A percentile compares a stretch with the other conserved stretches of the same genome.
Evolutionary conservation across 192 early-diverging fungal species (phyloP).

Genomic region (Coemansia sp.): DNA sequence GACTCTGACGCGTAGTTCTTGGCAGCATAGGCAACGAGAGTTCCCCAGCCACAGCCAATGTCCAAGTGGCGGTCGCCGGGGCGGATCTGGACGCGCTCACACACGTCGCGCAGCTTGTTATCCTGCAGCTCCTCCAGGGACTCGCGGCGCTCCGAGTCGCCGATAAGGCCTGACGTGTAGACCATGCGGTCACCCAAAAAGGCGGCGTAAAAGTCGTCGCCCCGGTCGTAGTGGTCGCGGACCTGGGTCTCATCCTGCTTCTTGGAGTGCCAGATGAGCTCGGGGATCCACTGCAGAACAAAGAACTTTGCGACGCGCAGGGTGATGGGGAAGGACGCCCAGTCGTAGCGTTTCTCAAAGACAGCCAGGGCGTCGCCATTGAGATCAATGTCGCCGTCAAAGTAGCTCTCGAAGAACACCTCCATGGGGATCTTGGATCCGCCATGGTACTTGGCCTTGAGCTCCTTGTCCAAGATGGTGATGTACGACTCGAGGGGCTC

Average conservation of each 20-base stretch:
- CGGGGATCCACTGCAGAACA: conserved; percentile 93
- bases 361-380: conserved; percentile 81
- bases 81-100: conserved; percentile 80
- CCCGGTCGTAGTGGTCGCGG: conserved; percentile 96
- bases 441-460: conserved; percentile 71
- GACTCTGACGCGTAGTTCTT: conserved; percentile 87
- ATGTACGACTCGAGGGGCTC: conserved; percentile 85
- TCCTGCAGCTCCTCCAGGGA: conserved; percentile 92
- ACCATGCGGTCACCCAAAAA: conserved; percentile 94
- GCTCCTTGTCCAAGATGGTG: conserved; percentile 76
- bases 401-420: conserved; percentile 95
- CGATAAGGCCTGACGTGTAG: conserved; percentile 93
- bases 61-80: conserved; percentile 88
- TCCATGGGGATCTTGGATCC: conserved; percentile 94
- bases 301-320: conserved; percentile 88
- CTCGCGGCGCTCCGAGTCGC: conserved; percentile 69
- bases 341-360: conserved; percentile 92
- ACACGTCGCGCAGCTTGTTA: conserved; percentile 92
- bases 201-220: conserved; percentile 95
- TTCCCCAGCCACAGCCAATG: conserved; percentile 99
- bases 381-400: conserved; percentile 93
- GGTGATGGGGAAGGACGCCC: conserved; percentile 85
- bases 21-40: conserved; percentile 82
- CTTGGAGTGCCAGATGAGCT: conserved; percentile 94
- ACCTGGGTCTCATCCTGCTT: conserved; percentile 98